Evolutionary conservation across 805 yeast genomes (phyloP), one percentile per base, ranked within the genome.

Genomic region (Zygotorulaspora florentina): DNA sequence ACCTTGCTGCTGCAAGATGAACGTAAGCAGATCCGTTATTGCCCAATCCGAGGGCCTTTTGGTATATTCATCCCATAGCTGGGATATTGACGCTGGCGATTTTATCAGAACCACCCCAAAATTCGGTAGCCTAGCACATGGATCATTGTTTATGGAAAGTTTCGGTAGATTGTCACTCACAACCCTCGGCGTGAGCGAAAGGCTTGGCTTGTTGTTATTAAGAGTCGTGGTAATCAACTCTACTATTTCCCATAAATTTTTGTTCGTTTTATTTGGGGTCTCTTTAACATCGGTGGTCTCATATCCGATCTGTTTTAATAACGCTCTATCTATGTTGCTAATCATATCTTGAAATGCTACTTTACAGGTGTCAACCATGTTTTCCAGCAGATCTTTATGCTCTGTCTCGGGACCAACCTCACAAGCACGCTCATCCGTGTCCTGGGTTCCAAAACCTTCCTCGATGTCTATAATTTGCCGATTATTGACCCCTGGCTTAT

Each of bases 11-110:
- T 51, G 56, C 10, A 49, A 34, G 6, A 55, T 37, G 26, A 58
- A 54, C 6, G 53, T 48, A n/a, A 55, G 39, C 30, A 57, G 38
- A 43, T 55, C 60, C 26, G 56, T 54, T 11, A 55, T 50, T n/a
- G 53, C 45, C 58, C 62, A 57, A 8, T 62, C 60, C 11, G 52
- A 50, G 2, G 66, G 66, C 12, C 52, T 49, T 30, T 57, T 59
- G 12, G 56, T 54, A 42, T 62, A 62, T 34, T 60, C 66, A 35
- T 59, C 58, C 66, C 65, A 60, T 20, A 62, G 43, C 35, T 62
- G 64, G 2, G 50, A 38, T 9, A 60, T 56, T 2, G 61, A 54
- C 15, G 57, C 52, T 7, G 65, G 66, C 28, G 65, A 61, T 40
- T 59, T 60, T 12, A 60, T 50, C 17, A 61, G 47, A 3, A 60